Evolutionary conservation across 2,329 filamentous ascomycete genomes (phyloP), one percentile per base, ranked within the genome.

Genomic region (Penicillium thymicola): DNA sequence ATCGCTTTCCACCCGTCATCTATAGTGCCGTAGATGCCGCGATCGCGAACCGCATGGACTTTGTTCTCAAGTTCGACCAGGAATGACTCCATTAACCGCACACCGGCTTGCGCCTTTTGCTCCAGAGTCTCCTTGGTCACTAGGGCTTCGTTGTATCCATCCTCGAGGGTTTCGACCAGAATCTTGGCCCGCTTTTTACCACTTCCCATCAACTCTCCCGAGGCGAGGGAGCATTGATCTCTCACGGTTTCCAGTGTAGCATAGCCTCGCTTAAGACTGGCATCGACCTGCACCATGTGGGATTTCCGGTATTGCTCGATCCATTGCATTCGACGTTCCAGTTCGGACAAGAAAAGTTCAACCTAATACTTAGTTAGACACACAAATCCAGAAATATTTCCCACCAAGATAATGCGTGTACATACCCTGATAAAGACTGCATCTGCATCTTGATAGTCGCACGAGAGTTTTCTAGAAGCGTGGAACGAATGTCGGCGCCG

Each of bases 131-230:
- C 92, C 62, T 92, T 91, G 2, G 89, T 89, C 16, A 84, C 87
- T 61, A 99, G 76, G 1, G 89, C 92, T 65, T 94, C 90, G 60
- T 95, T 88, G 75, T 97, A 99, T 61, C 90, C 84, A 28, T 83
- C 82, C 73, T 99, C 94, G 14, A 99, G 79, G 0, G 92, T 96
- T 67, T 97, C 93, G 34, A 99, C 91, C 78, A 97, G 87, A 57
- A 97, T 85, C 62, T 90, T 89, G 58, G 95, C 86, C 59, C 92
- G 85, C 62, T 90, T 85, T 51, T 90, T 87, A 23, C 94, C 92
- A 37, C 89, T 90, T 55, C 92, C 94, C 64, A 97, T 85, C 45
- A 97, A 84, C 70, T 94, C 93, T 60, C 91, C 93, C 0, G 92
- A 95, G 21, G 93, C 92, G 62, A 92, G 86, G 38, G 90, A 91